Evolutionary conservation across 2,329 filamentous ascomycete species (phyloP).

Genomic region (Colletotrichum acutatum): DNA sequence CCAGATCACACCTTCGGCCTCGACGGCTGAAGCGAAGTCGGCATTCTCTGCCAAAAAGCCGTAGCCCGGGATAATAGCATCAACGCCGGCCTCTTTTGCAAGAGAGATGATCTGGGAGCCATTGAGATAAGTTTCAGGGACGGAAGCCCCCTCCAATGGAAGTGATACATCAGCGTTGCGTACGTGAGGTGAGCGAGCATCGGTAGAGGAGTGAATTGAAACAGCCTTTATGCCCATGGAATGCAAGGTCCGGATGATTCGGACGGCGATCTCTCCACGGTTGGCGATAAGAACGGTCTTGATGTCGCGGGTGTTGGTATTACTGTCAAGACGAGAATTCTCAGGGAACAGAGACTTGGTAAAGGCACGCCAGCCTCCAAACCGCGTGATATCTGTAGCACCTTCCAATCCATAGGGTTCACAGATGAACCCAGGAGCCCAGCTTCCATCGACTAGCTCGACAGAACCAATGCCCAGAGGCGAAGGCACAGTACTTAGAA

Average conservation of each 20-base stretch:
- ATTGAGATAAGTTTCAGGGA: slow-evolving; percentile 70
- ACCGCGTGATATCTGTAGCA: slow-evolving; percentile 45
- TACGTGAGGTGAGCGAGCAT: slow-evolving; percentile 75
- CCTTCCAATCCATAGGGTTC: slow-evolving; percentile 46
- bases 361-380: slow-evolving; percentile 47
- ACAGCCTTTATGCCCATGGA: slow-evolving; percentile 75
- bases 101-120: slow-evolving; percentile 68
- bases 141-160: slow-evolving; percentile 64
- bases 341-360: slow-evolving; percentile 12
- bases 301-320: slow-evolving; percentile 22
- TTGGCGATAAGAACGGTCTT: slow-evolving; percentile 73
- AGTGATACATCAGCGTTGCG: slow-evolving; percentile 74
- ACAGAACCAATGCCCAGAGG: slow-evolving; percentile 50
- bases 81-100: slow-evolving; percentile 58
- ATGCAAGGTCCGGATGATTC: slow-evolving; percentile 74
- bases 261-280: slow-evolving; percentile 78
- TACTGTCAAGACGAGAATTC: not conserved
- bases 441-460: slow-evolving; percentile 46
- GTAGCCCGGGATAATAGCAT: slow-evolving; percentile 75
- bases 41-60: slow-evolving; percentile 74
- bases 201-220: slow-evolving; percentile 73
- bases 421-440: slow-evolving; percentile 51
- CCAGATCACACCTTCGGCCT: slow-evolving; percentile 66
- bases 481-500: slow-evolving; percentile 45
- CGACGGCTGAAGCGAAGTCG: slow-evolving; percentile 65